A percentile compares a stretch with the other conserved stretches of the same genome.
phyloP scores from a whole-genome alignment of 2,329 filamentous ascomycete species.

The Paecilomyces fulvus region DNA sequence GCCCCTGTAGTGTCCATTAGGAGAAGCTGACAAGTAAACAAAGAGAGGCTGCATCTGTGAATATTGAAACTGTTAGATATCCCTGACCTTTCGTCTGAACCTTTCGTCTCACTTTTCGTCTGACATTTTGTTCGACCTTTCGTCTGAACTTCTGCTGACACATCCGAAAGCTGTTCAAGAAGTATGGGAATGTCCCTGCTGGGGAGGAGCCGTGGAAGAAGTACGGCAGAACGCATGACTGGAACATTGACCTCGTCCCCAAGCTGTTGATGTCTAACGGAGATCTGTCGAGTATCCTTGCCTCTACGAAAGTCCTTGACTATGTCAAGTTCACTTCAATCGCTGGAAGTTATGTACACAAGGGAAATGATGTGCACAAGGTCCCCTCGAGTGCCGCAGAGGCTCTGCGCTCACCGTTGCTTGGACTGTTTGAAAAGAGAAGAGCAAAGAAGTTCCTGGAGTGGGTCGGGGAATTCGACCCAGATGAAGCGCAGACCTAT shows the following conservation, averaged over 20 bases:
- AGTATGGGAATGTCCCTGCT: conserved; percentile 72
- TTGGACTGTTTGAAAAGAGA: conserved; percentile 97
- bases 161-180: conserved; percentile 76
- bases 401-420: conserved; percentile 82
- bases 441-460: conserved; percentile 94
- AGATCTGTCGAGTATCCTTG: conserved; percentile 96
- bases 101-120: not conserved
- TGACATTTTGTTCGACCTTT: conserved; percentile 5
- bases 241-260: conserved; percentile 98
- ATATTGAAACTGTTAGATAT: conserved; percentile 73
- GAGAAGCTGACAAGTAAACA: conserved; percentile 20
- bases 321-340: conserved; percentile 93
- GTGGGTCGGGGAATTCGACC: conserved; percentile 83
- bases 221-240: conserved; percentile 93
- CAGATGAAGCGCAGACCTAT: conserved; percentile 74
- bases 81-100: not conserved
- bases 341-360: conserved; percentile 92
- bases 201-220: conserved; percentile 96
- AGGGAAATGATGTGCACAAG: conserved; percentile 83
- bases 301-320: conserved; percentile 84
- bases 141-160: conserved; percentile 22
- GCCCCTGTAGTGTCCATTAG: conserved; percentile 3
- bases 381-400: conserved; percentile 89
- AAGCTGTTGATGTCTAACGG: conserved; percentile 99
- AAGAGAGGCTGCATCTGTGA: conserved; percentile 91